Conservation (phyloP, 31 red algal species). For the Odonthalia washingtoniensis region DNA sequence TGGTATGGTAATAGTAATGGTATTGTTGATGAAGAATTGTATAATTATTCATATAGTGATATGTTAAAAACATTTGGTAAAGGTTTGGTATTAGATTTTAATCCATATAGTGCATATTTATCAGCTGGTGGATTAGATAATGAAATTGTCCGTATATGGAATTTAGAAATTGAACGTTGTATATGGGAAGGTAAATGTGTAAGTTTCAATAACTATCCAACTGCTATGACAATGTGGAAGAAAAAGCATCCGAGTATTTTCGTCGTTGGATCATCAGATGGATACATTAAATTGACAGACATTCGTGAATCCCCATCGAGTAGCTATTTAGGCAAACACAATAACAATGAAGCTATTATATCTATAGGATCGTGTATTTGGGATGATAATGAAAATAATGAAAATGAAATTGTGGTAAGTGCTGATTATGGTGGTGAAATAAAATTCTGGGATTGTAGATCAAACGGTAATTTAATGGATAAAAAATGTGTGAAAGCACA, state of each 20-base stretch:
- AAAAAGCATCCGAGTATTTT: conserved; percentile 38
- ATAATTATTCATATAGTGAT: conserved; percentile 25
- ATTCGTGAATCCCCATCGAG: conserved; percentile 16
- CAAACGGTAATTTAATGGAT: conserved; percentile 15
- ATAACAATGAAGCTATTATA: conserved; percentile 38
- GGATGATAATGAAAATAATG: neutral
- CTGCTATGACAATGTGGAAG: conserved; percentile 54
- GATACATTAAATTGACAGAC: conserved; percentile 48
- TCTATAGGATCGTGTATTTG: conserved; percentile 44
- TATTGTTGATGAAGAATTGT: neutral
- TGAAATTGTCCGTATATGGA: conserved; percentile 66
- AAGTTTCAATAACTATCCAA: conserved; percentile 41
- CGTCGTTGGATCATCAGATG: conserved; percentile 66
- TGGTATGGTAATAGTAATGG: neutral
- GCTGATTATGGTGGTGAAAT: conserved; percentile 74
- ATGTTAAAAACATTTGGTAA: conserved; percentile 57
- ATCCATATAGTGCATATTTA: conserved; percentile 43
- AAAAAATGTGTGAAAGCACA: conserved; percentile 57
- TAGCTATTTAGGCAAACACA: neutral
- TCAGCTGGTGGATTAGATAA: conserved; percentile 67
- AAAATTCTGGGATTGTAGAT: conserved; percentile 64
- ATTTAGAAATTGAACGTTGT: conserved; percentile 55
- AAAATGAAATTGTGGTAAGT: conserved; percentile 46
- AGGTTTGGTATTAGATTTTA: conserved; percentile 64
- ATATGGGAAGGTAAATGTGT: conserved; percentile 62